Base-by-base conservation (phyloP, 2,329 filamentous ascomycete species). In the Penicillium sp. region DNA sequence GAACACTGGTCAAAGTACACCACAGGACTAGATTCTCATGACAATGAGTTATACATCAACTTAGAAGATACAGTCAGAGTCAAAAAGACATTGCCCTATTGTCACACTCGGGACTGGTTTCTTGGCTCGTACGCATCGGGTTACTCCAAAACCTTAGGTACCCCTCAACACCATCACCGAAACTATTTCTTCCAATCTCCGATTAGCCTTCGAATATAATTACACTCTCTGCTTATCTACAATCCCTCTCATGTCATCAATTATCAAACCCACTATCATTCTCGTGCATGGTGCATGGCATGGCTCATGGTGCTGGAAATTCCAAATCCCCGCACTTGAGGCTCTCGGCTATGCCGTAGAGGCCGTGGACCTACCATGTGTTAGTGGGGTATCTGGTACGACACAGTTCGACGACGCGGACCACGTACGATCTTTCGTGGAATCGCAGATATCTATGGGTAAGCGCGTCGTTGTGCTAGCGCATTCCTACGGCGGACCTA, bases 291-390 rank as follows among this genome's bases (percentile, higher is more conserved):
- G 50, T 3, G 40, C 50, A 46, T 53, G 40, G 29, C 50, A 53
- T 35, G 50, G 41, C 41, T 37, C 50, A 21, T 53, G 50, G 50
- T 53, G 53, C 37, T 56, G 46, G 27, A 60, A 40, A 27, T 53
- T 46, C 21, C 40, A 53, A 19, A 53, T 53, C 41, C 27, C 50
- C 41, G 29, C 41, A 6, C 50, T 53, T 9, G 41, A 53, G 50
- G 29, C 50, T 38, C 41, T 53, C 17, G 41, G 50, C 6, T 53
- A 35, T 15, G 6, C 25, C 1, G 41, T 53, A 7, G 31, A 53
- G 23, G 17, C 15, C 6, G 41, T 53, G 10, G 50, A 53, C 50
- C 9, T 50, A 6, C 48, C 48, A 15, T 50, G 48, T 7, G 37
- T 29, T 7, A 50, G 37, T 21, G 48, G 48, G 21, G n/a, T 40